Percentiles rank a stretch among this genome's conserved stretches.
Evolutionary conservation across 2,329 filamentous ascomycete species (phyloP).

Genomic region (Colletotrichum truncatum): DNA sequence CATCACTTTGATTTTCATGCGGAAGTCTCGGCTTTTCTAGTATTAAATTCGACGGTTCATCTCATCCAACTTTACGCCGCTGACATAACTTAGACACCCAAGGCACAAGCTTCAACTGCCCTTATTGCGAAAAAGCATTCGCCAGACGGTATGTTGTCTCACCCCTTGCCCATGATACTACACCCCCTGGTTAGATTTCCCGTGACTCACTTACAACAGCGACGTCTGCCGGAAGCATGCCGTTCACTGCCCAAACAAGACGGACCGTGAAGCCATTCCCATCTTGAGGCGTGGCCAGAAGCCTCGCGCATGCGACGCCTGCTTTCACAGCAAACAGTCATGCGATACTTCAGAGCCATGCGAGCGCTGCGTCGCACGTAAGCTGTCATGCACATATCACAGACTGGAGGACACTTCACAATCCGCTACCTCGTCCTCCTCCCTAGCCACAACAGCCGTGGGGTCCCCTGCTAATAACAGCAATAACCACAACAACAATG

Average conservation of each 20-base stretch:
- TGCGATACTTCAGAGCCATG: slow-evolving; percentile 38
- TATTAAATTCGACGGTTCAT: too few species aligned
- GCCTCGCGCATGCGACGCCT: slow-evolving; percentile 38
- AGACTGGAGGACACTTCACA: background rate
- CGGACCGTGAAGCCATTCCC: slow-evolving; percentile 21
- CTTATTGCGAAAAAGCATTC: slow-evolving; percentile 33
- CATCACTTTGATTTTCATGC: too few species aligned
- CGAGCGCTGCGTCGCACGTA: slow-evolving; percentile 34
- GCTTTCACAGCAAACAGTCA: slow-evolving; percentile 39
- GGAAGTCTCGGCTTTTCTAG: too few species aligned
- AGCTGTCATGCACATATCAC: slow-evolving; percentile 33
- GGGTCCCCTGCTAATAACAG: background rate
- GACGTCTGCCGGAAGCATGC: slow-evolving; percentile 40
- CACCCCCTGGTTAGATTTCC: too few species aligned
- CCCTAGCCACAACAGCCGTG: background rate
- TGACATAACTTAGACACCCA: slow-evolving; percentile 19
- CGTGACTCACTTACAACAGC: background rate
- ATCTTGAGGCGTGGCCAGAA: slow-evolving; percentile 38
- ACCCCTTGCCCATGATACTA: background rate
- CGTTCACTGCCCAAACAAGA: slow-evolving; percentile 32
- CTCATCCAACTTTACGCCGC: background rate
- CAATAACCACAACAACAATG: too few species aligned
- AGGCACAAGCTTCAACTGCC: slow-evolving; percentile 28
- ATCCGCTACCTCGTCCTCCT: background rate
- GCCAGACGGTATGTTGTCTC: slow-evolving; percentile 29